phyloP scores from a whole-genome alignment of 2,329 filamentous ascomycete genomes.

The Sporothrix pallida region DNA sequence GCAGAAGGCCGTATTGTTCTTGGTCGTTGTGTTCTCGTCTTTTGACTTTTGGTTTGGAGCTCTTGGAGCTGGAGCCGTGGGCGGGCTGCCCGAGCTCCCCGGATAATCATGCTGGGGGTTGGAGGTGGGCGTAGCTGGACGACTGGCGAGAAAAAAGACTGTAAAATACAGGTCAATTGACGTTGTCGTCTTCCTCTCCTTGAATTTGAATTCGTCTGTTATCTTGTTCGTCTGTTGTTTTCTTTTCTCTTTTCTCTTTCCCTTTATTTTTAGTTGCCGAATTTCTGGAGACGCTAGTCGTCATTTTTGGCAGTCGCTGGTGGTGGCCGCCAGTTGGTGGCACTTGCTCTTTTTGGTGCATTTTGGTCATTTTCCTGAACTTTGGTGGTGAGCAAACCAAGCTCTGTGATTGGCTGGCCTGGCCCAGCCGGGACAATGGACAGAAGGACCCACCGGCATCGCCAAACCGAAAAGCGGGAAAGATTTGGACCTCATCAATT shows the following conservation, averaged over 20 bases:
- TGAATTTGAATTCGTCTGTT: background rate
- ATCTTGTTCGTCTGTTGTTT: background rate
- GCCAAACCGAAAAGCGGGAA: constrained; percentile 27
- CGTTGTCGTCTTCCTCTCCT: too few species aligned
- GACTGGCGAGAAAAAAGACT: too few species aligned
- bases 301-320: background rate
- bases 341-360: background rate
- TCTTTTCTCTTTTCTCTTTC: background rate
- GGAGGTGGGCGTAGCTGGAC: too few species aligned
- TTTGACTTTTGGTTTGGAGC: background rate
- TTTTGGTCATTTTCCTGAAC: background rate
- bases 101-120: constrained; percentile 44
- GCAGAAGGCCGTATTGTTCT: background rate
- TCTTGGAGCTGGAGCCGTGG: constrained; percentile 12
- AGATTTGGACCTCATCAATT: constrained; percentile 18
- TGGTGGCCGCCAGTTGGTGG: background rate
- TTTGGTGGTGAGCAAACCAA: constrained; percentile 33
- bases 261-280: background rate
- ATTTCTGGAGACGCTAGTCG: background rate
- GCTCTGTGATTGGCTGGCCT: constrained; percentile 36
- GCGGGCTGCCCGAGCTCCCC: constrained; percentile 39
- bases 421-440: constrained; percentile 6
- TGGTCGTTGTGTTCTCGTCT: background rate
- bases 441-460: constrained; percentile 24
- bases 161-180: background rate